A percentile compares a stretch with the other conserved stretches of the same genome.
Evolutionary conservation across 2,329 filamentous ascomycete genomes (phyloP).

Genomic region (Cladorrhinum sp.): DNA sequence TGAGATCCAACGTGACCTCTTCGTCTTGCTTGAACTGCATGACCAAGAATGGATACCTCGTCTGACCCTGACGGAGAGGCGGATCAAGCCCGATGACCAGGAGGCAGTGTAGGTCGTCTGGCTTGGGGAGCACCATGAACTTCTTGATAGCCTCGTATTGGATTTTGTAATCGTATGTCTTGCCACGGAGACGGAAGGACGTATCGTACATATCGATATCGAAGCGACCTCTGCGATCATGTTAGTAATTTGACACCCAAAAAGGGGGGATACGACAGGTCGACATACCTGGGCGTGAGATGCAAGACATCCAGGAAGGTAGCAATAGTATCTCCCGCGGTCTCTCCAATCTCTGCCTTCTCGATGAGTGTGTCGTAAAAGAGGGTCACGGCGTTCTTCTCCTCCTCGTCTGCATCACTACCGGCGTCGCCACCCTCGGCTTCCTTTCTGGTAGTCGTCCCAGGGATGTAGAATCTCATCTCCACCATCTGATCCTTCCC

Average conservation of each 20-base stretch:
- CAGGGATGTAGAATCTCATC: conserved; percentile 98
- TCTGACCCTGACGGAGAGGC: conserved; percentile 93
- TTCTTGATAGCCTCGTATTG: conserved; percentile 98
- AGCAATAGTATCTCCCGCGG: conserved; percentile 96
- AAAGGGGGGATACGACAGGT: not conserved
- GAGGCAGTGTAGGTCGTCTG: conserved; percentile 95
- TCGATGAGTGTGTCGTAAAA: conserved; percentile 98
- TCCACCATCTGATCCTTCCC: conserved; percentile 92
- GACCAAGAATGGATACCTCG: conserved; percentile 94
- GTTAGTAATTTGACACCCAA: conserved; percentile 2
- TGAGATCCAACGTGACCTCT: conserved; percentile 92
- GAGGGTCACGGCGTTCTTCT: conserved; percentile 93
- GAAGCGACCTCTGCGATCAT: conserved; percentile 76
- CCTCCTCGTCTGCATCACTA: conserved; percentile 66
- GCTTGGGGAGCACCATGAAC: conserved; percentile 97
- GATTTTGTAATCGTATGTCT: conserved; percentile 99
- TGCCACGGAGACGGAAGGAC: conserved; percentile 93
- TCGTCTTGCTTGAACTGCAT: conserved; percentile 99
- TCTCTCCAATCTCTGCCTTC: conserved; percentile 98
- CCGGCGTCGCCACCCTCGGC: conserved; percentile 70
- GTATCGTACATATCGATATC: conserved; percentile 99
- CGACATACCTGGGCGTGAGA: conserved; percentile 77
- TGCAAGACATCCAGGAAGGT: conserved; percentile 96
- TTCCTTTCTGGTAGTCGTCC: conserved; percentile 77
- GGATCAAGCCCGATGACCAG: conserved; percentile 93